Base-by-base conservation (phyloP, 164 flowering plant genomes). In the Stephania yunnanensis region DNA sequence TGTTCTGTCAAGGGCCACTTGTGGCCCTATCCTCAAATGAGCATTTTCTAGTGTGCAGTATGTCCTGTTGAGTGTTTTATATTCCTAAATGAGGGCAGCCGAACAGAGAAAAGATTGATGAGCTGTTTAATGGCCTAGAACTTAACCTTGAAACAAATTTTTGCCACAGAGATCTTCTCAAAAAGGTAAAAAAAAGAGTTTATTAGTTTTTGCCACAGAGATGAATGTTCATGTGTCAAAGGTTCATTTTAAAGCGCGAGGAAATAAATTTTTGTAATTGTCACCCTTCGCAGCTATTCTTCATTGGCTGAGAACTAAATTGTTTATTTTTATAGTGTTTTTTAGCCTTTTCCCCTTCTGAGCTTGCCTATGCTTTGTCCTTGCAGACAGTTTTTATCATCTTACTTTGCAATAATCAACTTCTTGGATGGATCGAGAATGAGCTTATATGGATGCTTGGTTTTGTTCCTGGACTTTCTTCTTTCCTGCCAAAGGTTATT, bases 381-480 rank as follows among this genome's bases (percentile, higher is more conserved):
- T 12, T 87, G 80, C 96, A 95, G 99, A 90, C 98, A 0, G 78
- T 87, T 68, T 95, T 95, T 81, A 88, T 95, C 71, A 93, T 95
- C 76, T 88, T 86, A 46, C 93, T 92, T 68, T 95, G 97, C 89
- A 95, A 93, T 73, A 95, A 95, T 76, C 99, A 95, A 82, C 97
- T 95, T 70, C 89, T 95, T 8, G 85, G 86, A 69, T 91, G 92
- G 93, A 79, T 95, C 20, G 99, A 95, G 85, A 93, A 90, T 70
- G 95, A 93, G 81, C 73, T 95, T 74, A 87, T 95, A 69, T 83
- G 89, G 93, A 78, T 89, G 53, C 86, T 92, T 48, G 87, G 97
- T 76, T 83, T 83, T 75, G 72, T 95, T 46, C 98, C 97, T 70
- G 95, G 94, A 81, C 79, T 92, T 58, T 83, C 87, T 73, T 82